phyloP scores from a whole-genome alignment of 73 alveolate species.

The Tetrahymena malaccensis region DNA sequence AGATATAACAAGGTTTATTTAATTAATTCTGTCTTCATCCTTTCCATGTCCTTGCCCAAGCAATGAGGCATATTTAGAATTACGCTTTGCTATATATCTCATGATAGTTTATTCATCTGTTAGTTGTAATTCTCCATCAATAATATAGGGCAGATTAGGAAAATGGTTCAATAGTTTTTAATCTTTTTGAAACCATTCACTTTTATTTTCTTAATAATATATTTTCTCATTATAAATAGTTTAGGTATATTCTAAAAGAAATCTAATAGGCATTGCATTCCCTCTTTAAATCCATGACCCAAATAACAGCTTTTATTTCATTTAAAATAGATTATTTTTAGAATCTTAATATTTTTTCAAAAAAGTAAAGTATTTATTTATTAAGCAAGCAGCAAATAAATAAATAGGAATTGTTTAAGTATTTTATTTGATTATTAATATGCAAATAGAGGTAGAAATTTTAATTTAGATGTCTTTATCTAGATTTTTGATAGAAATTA shows the following conservation, averaged over 20 bases:
- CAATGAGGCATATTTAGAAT: not conserved
- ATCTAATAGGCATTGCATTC: not conserved
- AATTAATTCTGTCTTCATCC: not conserved
- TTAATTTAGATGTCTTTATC: no score
- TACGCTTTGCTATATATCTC: not conserved
- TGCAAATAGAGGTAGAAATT: no score
- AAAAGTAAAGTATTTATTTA: no score
- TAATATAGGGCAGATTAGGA: not conserved
- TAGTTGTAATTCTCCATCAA: not conserved
- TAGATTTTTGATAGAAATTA: no score
- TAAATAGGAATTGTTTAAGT: no score
- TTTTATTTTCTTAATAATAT: not conserved
- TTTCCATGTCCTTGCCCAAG: not conserved
- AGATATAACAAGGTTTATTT: not conserved
- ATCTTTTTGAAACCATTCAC: not conserved
- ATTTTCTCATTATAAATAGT: not conserved
- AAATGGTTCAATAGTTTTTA: not conserved
- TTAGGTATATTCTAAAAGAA: not conserved
- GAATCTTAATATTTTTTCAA: no score
- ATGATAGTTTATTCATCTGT: not conserved
- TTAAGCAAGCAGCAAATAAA: no score
- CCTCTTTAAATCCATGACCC: not conserved
- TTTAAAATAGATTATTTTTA: not conserved
- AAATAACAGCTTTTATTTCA: not conserved
- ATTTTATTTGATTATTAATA: no score